Evolutionary conservation across 176 grass and related monocot genomes (phyloP).

Genomic region (Raddia guianensis): DNA sequence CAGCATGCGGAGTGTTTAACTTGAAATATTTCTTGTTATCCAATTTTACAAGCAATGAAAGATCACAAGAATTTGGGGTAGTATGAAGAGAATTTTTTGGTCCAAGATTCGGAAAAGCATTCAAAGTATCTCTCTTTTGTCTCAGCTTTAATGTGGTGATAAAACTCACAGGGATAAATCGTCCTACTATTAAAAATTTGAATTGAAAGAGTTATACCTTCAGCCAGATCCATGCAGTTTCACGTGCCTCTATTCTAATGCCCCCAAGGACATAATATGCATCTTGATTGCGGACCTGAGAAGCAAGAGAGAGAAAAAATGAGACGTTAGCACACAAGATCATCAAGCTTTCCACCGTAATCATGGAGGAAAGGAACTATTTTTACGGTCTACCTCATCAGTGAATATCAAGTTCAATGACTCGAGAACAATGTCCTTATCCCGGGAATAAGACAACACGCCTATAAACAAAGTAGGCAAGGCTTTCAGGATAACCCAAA

Average conservation of each 20-base stretch:
- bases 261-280: slow-evolving; percentile 49
- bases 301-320: slow-evolving; percentile 37
- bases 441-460: slow-evolving; percentile 53
- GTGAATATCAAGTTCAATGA: slow-evolving; percentile 75
- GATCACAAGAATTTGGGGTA: not conserved
- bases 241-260: slow-evolving; percentile 58
- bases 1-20: not conserved
- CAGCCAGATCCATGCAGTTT: slow-evolving; percentile 77
- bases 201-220: slow-evolving; percentile 56
- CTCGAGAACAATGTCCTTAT: slow-evolving; percentile 74
- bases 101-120: slow-evolving; percentile 7
- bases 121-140: not conserved
- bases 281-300: slow-evolving; percentile 81
- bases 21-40: too few species aligned
- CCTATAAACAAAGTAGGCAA: slow-evolving; percentile 52
- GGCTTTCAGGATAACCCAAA: slow-evolving; percentile 38
- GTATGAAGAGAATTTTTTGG: not conserved
- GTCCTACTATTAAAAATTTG: not conserved
- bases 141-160: not conserved
- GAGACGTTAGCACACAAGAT: slow-evolving; percentile 13
- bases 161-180: not conserved
- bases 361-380: not conserved
- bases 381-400: slow-evolving; percentile 52
- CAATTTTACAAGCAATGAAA: not conserved
- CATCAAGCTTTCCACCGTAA: slow-evolving; percentile 9